Base-by-base conservation (phyloP, 371 early-diverging fungal species). In the Mucor racemosus region DNA sequence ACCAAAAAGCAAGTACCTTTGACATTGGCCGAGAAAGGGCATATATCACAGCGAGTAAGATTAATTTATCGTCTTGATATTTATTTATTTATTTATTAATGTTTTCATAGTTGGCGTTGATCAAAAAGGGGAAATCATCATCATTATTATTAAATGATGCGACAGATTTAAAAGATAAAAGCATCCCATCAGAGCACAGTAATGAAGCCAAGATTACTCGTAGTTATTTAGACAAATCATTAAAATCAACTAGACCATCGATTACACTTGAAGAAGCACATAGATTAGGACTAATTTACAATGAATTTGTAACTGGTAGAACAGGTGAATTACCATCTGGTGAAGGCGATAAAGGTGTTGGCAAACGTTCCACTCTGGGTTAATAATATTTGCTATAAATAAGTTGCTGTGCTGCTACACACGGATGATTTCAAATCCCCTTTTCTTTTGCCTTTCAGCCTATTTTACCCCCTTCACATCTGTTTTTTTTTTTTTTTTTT, bases 291-390 rank as follows among this genome's bases (percentile, higher is more conserved):
- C 66, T 75, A 39, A 89, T 92, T 31, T 90, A 90, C 58, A 74
- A 85, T 60, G 90, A 88, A 71, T 90, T 90, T 74, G 77, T 90
- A 42, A 87, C 87, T 7, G 90, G 88, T 21, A 78, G 89, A 44
- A 88, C 86, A 7, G 90, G 90, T 35, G 89, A 89, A 67, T 75
- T 90, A 77, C 84, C 87, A 13, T 84, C 80, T 34, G 90, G 90
- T 3, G 87, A 86, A 66, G 86, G 86, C n/a, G 86, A 82, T 42
- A 86, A 90, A 65, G 90, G 87, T 26, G 76, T 88, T 62, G 90
- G 90, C 7, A 85, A 88, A 73, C 79, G 90, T 14, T 77, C 88
- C 9, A 90, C 90, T 0, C 68, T 90, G 17, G 88, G 87, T 34
- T 90, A 78, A 62, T 34, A 56, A 56, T 56, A 19, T 15, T 11